Evolutionary conservation across 2,329 filamentous ascomycete genomes (phyloP), one percentile per base, ranked within the genome.

Genomic region (Penicillium concentricum): DNA sequence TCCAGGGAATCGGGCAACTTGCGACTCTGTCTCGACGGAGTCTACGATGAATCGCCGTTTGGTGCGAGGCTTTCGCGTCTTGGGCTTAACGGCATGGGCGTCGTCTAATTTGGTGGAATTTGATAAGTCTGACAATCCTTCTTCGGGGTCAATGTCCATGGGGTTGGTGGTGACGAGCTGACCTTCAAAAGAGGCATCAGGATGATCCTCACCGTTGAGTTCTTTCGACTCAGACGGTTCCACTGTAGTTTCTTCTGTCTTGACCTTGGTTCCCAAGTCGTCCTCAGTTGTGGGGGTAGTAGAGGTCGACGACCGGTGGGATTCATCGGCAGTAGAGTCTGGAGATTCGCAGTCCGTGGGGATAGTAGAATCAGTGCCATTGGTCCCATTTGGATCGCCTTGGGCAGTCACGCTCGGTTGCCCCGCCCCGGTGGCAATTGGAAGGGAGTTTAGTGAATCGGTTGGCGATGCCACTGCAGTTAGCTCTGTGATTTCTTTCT

Each of bases 1-100:
- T 1, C 90, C 89, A 0, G 88, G 88, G 0, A 79, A 76, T 32
- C 90, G 87, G 43, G 70, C 67, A 22, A 68, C 67, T 5, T 67
- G 66, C 5, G 63, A 61, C 38, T 73, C 71, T 10, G 69, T 69
- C 59, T 78, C 76, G 32, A 77, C 72, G 0, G 75, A 76, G 16
- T 71, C 61, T 32, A 76, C 64, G 5, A 78, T 51, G 41, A 52
- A 56, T 35, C 59, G 57, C 28, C 57, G 61, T 58, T 68, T 72
- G 60, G 54, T 61, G 46, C 67, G 69, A 54, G 44, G 60, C 43
- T 22, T 68, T 63, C 43, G 62, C 34, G 38, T 57, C 61, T 59
- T 67, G 59, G 12, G 63, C 52, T 42, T 63, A 35, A 65, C 61
- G 34, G 63, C 68, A 2, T 62, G 51, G 28, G 62, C 50, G 15